Evolutionary conservation across 1,139 yeast species (phyloP).

Genomic region (Protomyces pachydermus): DNA sequence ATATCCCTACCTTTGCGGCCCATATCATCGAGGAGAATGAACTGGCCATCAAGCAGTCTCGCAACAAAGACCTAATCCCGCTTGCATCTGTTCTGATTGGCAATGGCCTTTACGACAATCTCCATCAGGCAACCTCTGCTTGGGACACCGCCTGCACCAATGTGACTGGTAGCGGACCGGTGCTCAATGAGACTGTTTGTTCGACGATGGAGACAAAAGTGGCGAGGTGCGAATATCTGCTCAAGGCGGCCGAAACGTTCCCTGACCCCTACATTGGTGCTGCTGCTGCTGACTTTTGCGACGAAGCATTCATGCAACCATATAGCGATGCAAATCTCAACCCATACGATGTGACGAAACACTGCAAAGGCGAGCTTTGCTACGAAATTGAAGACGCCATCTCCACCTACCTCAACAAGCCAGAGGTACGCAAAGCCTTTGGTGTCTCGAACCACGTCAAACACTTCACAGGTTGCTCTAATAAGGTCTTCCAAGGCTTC

Average conservation of each 20-base stretch:
- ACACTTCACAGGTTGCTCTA: slow-evolving; percentile 73
- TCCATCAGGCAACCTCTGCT: slow-evolving; percentile 78
- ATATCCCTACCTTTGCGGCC: slow-evolving; percentile 78
- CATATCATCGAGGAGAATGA: slow-evolving; percentile 58
- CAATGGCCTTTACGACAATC: slow-evolving; percentile 90
- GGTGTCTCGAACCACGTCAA: slow-evolving; percentile 78
- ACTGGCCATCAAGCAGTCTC: not conserved
- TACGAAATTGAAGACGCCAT: slow-evolving; percentile 65
- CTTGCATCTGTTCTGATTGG: slow-evolving; percentile 87
- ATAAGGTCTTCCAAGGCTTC: slow-evolving; percentile 59
- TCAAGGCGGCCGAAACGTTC: slow-evolving; percentile 73
- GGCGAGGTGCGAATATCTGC: slow-evolving; percentile 76
- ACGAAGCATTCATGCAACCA: slow-evolving; percentile 68
- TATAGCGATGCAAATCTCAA: slow-evolving; percentile 81
- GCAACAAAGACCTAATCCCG: slow-evolving; percentile 48
- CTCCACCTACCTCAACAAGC: slow-evolving; percentile 62
- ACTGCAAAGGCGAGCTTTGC: slow-evolving; percentile 80
- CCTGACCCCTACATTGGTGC: slow-evolving; percentile 84
- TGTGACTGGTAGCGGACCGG: slow-evolving; percentile 51
- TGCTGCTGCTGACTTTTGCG: slow-evolving; percentile 91
- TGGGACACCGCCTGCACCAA: slow-evolving; percentile 86
- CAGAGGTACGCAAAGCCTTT: slow-evolving; percentile 65
- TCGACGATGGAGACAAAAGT: slow-evolving; percentile 62
- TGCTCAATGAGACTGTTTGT: slow-evolving; percentile 74
- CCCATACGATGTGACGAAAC: slow-evolving; percentile 84